Percentiles rank a stretch among this genome's conserved stretches.
phyloP scores from a whole-genome alignment of 345 rosid species.

The Moricandia arvensis region DNA sequence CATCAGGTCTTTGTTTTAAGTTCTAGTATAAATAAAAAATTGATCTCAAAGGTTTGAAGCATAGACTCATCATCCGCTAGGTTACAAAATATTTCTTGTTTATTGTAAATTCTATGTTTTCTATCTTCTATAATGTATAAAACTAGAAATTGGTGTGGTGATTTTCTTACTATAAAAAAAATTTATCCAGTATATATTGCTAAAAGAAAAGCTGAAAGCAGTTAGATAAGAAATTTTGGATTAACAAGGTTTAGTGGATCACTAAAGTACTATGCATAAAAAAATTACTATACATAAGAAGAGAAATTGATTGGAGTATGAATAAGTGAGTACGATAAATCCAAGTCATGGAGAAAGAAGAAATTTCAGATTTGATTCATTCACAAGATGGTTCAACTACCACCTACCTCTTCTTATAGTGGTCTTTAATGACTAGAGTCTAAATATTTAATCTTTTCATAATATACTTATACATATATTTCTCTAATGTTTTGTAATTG shows the following conservation, averaged over 20 bases:
- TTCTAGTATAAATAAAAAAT: too few relatives aligned
- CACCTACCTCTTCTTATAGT: constrained; percentile 45
- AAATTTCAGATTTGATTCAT: constrained; percentile 12
- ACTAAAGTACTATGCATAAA: background rate
- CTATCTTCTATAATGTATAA: background rate
- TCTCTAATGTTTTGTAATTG: background rate
- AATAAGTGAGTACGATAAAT: background rate
- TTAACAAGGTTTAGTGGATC: background rate
- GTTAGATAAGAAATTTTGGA: background rate
- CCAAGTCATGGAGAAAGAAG: constrained; percentile 1
- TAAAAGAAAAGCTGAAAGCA: background rate
- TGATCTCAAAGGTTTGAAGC: background rate
- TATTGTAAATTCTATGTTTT: background rate
- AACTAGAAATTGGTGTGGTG: background rate
- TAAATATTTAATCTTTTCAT: constrained; percentile 5
- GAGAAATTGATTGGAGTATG: background rate
- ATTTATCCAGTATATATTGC: background rate
- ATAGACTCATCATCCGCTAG: background rate
- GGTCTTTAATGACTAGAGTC: constrained; percentile 1
- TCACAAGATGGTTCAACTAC: constrained; percentile 65
- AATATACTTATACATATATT: background rate
- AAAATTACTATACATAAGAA: background rate
- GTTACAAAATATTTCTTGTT: background rate
- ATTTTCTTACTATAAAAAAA: background rate
- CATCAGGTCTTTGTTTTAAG: background rate